Evolutionary conservation across 2,329 filamentous ascomycete species (phyloP), one percentile per base, ranked within the genome.

Genomic region (Drechslerella coelobrocha): DNA sequence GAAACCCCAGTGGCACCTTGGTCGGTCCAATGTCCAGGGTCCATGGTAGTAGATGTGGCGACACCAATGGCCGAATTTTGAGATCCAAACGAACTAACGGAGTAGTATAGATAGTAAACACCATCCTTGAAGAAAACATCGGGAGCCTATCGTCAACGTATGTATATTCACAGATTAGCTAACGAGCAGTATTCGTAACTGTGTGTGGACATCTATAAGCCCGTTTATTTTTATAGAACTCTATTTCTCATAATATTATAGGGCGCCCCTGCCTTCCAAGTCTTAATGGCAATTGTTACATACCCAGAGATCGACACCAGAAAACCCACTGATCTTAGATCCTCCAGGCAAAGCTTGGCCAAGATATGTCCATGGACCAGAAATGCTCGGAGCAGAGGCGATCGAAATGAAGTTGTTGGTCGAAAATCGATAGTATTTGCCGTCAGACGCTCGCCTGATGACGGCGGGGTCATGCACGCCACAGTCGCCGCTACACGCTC

Each of bases 71-170:
- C 84, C 0, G 84, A 86, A 76, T 81, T 78, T 72, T 88, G 85
- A 0, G 81, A 82, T 0, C 86, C 86, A 72, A 87, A 88, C 0
- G 82, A 80, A 34, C 83, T 86, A n/a, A 88, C 85, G 1, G 84
- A 81, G 78, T 89, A 88, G 81, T 87, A 89, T n/a, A 86, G 78
- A 74, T 88, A 83, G 79, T 88, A 90, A 0, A 81, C 80, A 59
- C 78, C 80, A 72, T 83, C 83, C n/a, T 89, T 80, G 14, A 83
- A 78, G 17, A 80, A 77, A 12, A 87, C 83, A 73, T 89, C 87
- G 0, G 88, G 88, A 1, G 88, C 88, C 86, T 87, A 39, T 29
- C 34, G 50, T 14, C 34, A 31, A 51, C 7, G 7, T 10, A n/a
- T 52, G 23, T 19, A 7, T 14, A 56, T 41, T 14, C 27, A 14